Evolutionary conservation across 2,329 filamentous ascomycete species (phyloP), one percentile per base, ranked within the genome.

Genomic region (Malbranchea zuffiana): DNA sequence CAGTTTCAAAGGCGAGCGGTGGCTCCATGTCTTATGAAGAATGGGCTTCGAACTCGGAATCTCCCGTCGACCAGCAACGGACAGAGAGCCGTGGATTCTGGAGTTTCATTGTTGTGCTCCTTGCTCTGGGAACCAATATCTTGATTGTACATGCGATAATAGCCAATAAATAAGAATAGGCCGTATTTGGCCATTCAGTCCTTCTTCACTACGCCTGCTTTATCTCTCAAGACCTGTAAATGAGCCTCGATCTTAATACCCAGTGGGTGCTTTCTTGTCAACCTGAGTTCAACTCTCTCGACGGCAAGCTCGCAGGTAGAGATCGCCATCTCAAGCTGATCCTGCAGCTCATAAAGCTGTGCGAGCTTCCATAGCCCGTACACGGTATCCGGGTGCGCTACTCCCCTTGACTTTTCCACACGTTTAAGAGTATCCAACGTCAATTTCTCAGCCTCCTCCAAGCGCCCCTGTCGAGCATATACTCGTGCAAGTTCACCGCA

Each of bases 381-480:
- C 8, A 35, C 33, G 4, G 11, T 25, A 13, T 35, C 33, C 13
- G 21, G 23, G 12, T 35, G 33, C 13, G 26, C 33, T 19, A 16
- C 20, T 16, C 47, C 47, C 23, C 47, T 45, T 35, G 40, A 47
- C n/a, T 32, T 32, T 31, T 46, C 41, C 4, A 44, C 8, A 12
- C 28, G 13, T 10, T 10, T 12, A 3, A 35, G 3, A 11, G 33
- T 35, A 7, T 25, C 17, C n/a, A 35, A 17, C 7, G 33, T 16
- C 5, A 35, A 15, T 39, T 39, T 13, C 47, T 47, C 31, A 1
- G 37, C 37, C 16, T 40, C 31, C 13, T 8, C 8, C 15, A 25
- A 23, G 7, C 36, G 28, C 15, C 27, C 28, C 8, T 38, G 29
- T 7, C 16, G 12, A 8, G 19, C 18, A 4, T 17, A 26, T 2